phyloP scores from a whole-genome alignment of 441 rosid genomes.

The Flueggea neowawraea region DNA sequence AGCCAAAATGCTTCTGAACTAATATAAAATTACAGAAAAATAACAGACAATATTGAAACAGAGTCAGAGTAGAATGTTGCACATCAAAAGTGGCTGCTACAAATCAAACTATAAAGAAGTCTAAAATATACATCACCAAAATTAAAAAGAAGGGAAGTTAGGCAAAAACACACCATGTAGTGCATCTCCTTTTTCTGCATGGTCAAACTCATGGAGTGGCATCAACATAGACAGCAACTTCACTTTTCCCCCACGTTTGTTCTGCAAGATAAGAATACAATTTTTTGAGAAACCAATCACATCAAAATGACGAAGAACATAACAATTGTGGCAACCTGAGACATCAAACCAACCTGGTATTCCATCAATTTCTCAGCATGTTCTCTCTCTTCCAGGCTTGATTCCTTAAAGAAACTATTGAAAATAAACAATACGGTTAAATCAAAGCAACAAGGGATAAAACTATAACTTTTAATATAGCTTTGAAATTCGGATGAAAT shows the following conservation, averaged over 20 bases:
- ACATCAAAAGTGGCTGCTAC: not conserved
- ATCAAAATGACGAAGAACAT: conserved; percentile 1
- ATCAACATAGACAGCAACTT: conserved; percentile 68
- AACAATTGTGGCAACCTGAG: not conserved
- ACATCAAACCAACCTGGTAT: conserved; percentile 59
- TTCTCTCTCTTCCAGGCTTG: conserved; percentile 86
- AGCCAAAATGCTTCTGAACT: too few species aligned
- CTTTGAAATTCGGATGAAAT: not conserved
- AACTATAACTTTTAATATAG: too few species aligned
- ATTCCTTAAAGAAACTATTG: conserved; percentile 83
- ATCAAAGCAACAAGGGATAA: not conserved
- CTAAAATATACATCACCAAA: not conserved
- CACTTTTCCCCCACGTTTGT: conserved; percentile 89
- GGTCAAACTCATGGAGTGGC: conserved; percentile 79
- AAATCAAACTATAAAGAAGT: not conserved
- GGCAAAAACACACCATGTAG: conserved; percentile 59
- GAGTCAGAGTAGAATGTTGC: not conserved
- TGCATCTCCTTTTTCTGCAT: conserved; percentile 90
- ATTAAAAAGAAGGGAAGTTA: too few species aligned
- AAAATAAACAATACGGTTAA: not conserved
- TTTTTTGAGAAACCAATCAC: too few species aligned
- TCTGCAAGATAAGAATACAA: conserved; percentile 29
- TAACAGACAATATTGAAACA: too few species aligned
- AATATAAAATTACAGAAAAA: too few species aligned
- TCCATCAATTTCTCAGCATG: conserved; percentile 93